These are phyloP conservation scores for Cercophora samala DNA, from an alignment of 495 filamentous ascomycete species.

Conservation along the genomic window DNA sequence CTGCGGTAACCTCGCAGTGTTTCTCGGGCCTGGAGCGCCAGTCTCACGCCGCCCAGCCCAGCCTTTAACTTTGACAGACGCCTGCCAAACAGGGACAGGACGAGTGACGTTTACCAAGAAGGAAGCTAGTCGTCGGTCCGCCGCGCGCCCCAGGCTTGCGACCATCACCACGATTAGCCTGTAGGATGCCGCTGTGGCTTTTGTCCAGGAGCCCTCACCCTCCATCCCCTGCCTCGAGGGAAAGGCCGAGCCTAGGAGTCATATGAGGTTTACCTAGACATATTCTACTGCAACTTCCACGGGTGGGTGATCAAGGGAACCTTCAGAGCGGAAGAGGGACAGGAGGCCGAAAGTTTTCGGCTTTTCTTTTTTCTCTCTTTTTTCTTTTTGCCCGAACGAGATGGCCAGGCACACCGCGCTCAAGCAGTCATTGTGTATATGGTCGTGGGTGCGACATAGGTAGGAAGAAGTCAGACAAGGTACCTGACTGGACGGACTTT, in stretches of 20 bases:
- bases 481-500: background rate
- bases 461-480: background rate
- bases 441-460: background rate
- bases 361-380: background rate
- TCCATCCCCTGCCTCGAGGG: background rate
- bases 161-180: background rate
- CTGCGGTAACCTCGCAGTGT: background rate
- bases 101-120: background rate
- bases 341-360: background rate
- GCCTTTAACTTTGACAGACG: background rate
- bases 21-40: background rate
- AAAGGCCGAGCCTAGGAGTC: background rate
- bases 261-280: background rate
- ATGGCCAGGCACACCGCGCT: background rate
- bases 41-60: background rate
- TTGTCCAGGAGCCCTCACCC: background rate
- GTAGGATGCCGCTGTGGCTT: background rate
- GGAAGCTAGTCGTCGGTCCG: background rate
- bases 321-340: background rate
- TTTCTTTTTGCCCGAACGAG: background rate
- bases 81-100: slow-evolving; percentile 2
- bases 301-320: background rate
- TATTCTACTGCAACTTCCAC: background rate
- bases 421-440: background rate
- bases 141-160: background rate